phyloP scores from a whole-genome alignment of 306 rosid genomes.

The Coriaria nepalensis region DNA sequence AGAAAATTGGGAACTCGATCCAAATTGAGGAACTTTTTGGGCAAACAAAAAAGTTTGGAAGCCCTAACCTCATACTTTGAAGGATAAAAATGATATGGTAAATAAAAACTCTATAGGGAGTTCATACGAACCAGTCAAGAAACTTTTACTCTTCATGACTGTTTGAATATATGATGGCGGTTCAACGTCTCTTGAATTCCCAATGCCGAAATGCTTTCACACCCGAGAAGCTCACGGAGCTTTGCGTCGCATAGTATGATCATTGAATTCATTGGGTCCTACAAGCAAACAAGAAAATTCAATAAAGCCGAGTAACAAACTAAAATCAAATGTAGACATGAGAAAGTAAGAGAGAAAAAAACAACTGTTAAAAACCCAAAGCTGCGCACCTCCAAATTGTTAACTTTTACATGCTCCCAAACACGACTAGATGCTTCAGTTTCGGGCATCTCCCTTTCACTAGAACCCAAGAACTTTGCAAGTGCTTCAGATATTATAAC shows the following conservation, averaged over 20 bases:
- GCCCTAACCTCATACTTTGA: too few species aligned
- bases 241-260: slow-evolving; percentile 54
- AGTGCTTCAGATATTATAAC: slow-evolving; percentile 65
- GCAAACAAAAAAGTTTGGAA: too few species aligned
- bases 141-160: slow-evolving; percentile 35
- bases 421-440: slow-evolving; percentile 61
- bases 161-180: slow-evolving; percentile 56
- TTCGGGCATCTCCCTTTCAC: slow-evolving; percentile 71
- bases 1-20: too few species aligned
- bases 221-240: slow-evolving; percentile 70
- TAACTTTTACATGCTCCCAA: slow-evolving; percentile 72
- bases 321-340: slow-evolving; percentile 6
- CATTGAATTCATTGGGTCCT: slow-evolving; percentile 73
- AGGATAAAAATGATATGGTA: too few species aligned
- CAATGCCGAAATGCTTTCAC: slow-evolving; percentile 61
- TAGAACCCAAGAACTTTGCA: slow-evolving; percentile 56
- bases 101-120: too few species aligned
- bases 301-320: neutral
- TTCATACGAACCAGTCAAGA: slow-evolving; percentile 19
- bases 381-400: slow-evolving; percentile 49
- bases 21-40: too few species aligned
- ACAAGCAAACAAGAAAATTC: neutral
- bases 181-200: slow-evolving; percentile 64
- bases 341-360: neutral
- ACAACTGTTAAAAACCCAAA: too few species aligned